phyloP scores from a whole-genome alignment of 345 rosid species.

The sweet orange (Citrus sinensis) region DNA sequence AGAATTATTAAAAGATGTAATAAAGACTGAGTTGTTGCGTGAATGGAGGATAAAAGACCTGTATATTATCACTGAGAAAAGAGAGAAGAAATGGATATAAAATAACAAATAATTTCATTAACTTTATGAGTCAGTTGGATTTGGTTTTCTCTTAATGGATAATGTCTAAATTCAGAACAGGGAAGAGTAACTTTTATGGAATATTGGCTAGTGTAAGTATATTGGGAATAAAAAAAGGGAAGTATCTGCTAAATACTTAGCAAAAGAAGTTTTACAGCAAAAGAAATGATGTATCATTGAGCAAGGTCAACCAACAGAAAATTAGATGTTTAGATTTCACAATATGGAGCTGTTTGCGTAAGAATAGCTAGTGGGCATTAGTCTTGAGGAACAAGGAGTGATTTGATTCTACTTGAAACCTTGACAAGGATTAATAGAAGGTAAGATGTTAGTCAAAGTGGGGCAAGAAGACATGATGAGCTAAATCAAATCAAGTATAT shows the following conservation, averaged over 20 bases:
- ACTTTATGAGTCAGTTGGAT: neutral
- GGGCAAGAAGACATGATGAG: neutral
- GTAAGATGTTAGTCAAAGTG: neutral
- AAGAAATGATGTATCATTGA: neutral
- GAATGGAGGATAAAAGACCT: neutral
- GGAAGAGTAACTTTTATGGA: neutral
- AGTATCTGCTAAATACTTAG: neutral
- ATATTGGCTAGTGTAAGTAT: neutral
- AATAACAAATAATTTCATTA: neutral
- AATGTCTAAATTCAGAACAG: neutral
- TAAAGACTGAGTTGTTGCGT: neutral
- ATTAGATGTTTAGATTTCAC: neutral
- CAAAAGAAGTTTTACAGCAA: neutral
- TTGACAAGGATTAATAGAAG: neutral
- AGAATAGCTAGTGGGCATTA: neutral
- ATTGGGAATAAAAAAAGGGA: neutral
- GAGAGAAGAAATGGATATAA: neutral
- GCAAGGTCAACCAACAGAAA: neutral
- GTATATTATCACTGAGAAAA: neutral
- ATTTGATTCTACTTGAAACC: neutral
- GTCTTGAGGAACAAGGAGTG: neutral
- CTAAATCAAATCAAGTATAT: neutral
- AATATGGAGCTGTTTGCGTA: neutral
- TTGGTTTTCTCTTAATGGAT: neutral
- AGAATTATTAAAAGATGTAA: neutral